Evolutionary conservation across 164 flowering plant species (phyloP), one percentile per base, ranked within the genome.

Genomic region (Malania oleifera): DNA sequence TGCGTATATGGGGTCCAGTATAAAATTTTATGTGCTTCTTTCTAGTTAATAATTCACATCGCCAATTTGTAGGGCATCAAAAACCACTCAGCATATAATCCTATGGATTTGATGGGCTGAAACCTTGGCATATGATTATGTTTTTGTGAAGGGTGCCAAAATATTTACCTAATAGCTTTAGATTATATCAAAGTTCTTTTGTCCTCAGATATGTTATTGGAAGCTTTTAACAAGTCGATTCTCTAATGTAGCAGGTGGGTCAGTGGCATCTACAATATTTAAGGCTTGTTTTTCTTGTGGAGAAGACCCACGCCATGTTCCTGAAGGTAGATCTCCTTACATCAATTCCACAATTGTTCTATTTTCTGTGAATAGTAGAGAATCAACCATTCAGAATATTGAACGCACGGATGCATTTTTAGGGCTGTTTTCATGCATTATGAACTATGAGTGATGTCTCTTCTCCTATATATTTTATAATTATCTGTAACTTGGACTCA

Each of bases 251-350:
- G 67, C 82, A 82, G 87, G 78, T 62, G 76, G 63, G 18, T 68
- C 86, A 45, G 63, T 52, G 53, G 52, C 81, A 49, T 75, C 86
- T 26, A 65, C 61, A 29, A 45, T 85, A 22, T 40, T 88, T 15
- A 84, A 73, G 52, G 75, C 83, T 14, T 93, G 97, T 67, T 83
- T 93, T 59, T 80, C 91, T 56, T 93, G 99, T 61, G 88, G 95
- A 27, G 86, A 88, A 26, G 89, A 81, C 61, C 83, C 80, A 40
- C 74, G 67, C 55, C 75, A 70, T 49, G 78, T 77, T 62, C 83
- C 69, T 35, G 84, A 81, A 77, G 97, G 98, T 86, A 74, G 34
- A 59, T 62, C 52, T 65, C 31, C 45, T n/a, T 18, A 22, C 55
- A 7, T 50, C 13, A n/a, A 22, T 45, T 13, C 3, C 25, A 17